Conservation (phyloP, 768 basidiomycete species). For the Boletus rubropictus region DNA sequence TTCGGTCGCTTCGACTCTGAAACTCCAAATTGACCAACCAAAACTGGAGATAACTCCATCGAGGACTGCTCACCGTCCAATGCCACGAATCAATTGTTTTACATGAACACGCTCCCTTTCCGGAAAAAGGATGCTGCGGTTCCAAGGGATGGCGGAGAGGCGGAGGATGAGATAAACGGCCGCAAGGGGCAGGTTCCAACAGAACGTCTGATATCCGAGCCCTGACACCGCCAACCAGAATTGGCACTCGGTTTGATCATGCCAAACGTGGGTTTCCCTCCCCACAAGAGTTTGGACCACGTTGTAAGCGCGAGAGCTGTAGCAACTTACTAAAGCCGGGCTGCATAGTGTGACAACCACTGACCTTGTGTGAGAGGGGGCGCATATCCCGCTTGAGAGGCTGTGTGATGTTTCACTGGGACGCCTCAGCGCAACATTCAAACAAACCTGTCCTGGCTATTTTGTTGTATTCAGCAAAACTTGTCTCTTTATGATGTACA, state of each 20-base stretch:
- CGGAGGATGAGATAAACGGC: slow-evolving; percentile 14
- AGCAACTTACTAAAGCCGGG: slow-evolving; percentile 10
- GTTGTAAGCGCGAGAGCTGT: slow-evolving; percentile 1
- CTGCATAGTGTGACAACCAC: slow-evolving; percentile 2
- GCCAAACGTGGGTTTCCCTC: slow-evolving; percentile 15
- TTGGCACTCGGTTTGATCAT: slow-evolving; percentile 18
- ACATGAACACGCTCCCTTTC: slow-evolving; percentile 10
- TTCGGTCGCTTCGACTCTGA: too few species aligned
- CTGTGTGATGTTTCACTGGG: slow-evolving; percentile 6
- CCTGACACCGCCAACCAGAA: slow-evolving; percentile 1
- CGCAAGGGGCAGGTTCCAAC: slow-evolving; percentile 25
- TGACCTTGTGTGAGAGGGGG: slow-evolving; percentile 9
- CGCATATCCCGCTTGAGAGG: neutral
- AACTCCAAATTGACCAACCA: neutral
- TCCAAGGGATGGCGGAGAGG: slow-evolving; percentile 3
- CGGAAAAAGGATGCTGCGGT: slow-evolving; percentile 5
- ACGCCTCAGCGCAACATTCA: too few species aligned
- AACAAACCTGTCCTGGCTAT: too few species aligned
- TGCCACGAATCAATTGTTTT: neutral
- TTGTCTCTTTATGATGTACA: slow-evolving; percentile 31
- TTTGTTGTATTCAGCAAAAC: slow-evolving; percentile 24
- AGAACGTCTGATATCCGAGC: slow-evolving; percentile 25
- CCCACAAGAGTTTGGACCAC: neutral
- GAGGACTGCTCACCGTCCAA: neutral
- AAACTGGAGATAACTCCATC: slow-evolving; percentile 15